phyloP scores from a whole-genome alignment of 1,284 basidiomycete genomes.

The Bjerkandera adusta region DNA sequence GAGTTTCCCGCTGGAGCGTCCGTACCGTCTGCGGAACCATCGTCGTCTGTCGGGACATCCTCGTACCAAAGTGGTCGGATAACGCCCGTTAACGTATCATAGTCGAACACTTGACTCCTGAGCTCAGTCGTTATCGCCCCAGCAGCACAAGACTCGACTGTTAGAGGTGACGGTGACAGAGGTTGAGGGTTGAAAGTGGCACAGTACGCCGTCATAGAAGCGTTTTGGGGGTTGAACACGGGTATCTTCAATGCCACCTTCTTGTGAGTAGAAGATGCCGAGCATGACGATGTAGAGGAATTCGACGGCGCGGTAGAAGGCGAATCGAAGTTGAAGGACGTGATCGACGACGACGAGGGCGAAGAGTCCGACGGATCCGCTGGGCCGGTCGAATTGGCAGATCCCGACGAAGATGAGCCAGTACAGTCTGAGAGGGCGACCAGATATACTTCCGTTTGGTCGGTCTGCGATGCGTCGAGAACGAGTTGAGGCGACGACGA shows the following conservation, averaged over 20 bases:
- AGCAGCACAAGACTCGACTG: constrained; percentile 42
- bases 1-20: constrained; percentile 14
- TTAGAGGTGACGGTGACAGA: constrained; percentile 43
- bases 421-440: constrained; percentile 27
- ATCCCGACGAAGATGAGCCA: constrained; percentile 6
- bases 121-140: constrained; percentile 27
- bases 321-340: background rate
- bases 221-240: constrained; percentile 38
- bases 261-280: background rate
- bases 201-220: constrained; percentile 45
- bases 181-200: constrained; percentile 61
- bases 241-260: constrained; percentile 46
- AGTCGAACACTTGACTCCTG: constrained; percentile 59
- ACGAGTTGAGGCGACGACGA: constrained; percentile 42
- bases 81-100: constrained; percentile 42
- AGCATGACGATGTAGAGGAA: constrained; percentile 20
- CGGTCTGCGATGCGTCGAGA: constrained; percentile 53
- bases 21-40: constrained; percentile 5
- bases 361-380: constrained; percentile 1
- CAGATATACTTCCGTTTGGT: constrained; percentile 51
- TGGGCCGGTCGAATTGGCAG: constrained; percentile 14
- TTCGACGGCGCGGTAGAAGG: constrained; percentile 16
- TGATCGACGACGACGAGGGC: background rate
- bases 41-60: constrained; percentile 17
- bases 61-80: constrained; percentile 53